Percentiles rank a stretch among this genome's conserved stretches.
Conservation (phyloP, 192 early-diverging fungal genomes). For the Umbelopsis isabellina region DNA sequence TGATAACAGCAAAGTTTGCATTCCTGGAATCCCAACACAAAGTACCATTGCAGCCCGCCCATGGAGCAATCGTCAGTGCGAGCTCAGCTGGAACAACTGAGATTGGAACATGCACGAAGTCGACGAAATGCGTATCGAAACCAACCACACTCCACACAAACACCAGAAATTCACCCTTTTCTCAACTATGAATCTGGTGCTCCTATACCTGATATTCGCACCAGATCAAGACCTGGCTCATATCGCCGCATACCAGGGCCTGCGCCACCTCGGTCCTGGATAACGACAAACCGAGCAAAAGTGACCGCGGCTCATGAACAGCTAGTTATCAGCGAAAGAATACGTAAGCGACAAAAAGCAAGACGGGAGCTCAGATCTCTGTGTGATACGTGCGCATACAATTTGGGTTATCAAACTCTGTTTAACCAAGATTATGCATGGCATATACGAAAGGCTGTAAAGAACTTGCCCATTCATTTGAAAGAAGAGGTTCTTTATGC, state of each 20-base stretch:
- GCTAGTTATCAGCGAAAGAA: not conserved
- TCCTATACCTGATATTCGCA: not conserved
- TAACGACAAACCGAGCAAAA: not conserved
- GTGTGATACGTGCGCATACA: conserved; percentile 1
- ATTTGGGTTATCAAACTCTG: not conserved
- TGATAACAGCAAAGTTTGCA: not conserved
- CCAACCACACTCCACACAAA: not conserved
- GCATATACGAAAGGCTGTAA: not conserved
- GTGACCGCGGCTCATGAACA: not conserved
- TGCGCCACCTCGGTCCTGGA: conserved; percentile 2
- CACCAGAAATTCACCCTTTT: conserved; percentile 8
- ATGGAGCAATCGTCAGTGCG: not conserved
- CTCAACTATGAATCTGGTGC: not conserved
- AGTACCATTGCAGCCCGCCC: not conserved
- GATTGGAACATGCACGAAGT: conserved; percentile 8
- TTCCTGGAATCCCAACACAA: not conserved
- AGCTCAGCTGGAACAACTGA: not conserved
- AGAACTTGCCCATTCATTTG: not conserved
- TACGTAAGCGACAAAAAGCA: not conserved
- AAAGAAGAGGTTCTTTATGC: not conserved
- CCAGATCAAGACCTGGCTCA: not conserved
- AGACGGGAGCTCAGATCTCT: not conserved
- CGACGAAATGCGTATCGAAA: not conserved
- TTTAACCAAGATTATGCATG: not conserved
- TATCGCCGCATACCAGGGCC: not conserved